Percentiles rank a stretch among this genome's conserved stretches.
Evolutionary conservation across 805 yeast species (phyloP).

Genomic region (Candida succiphila): DNA sequence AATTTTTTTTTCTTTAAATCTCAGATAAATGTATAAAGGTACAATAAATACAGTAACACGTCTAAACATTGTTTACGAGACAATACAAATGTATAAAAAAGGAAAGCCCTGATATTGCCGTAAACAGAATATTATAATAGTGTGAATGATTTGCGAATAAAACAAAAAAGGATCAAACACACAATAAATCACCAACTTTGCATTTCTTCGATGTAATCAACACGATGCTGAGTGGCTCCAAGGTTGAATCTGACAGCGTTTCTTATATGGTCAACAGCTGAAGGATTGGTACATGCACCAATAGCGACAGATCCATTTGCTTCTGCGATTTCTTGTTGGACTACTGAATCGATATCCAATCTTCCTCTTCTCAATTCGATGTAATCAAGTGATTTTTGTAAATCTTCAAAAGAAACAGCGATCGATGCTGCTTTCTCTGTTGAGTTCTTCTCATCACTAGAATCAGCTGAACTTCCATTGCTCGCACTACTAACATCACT

Average conservation of each 20-base stretch:
- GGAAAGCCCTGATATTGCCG: too few relatives aligned
- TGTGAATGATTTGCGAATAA: too few relatives aligned
- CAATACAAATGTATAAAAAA: too few relatives aligned
- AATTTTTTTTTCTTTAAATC: too few relatives aligned
- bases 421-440: too few relatives aligned
- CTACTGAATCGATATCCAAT: slow-evolving; percentile 26
- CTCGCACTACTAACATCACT: too few relatives aligned
- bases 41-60: too few relatives aligned
- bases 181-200: slow-evolving; percentile 21
- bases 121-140: too few relatives aligned
- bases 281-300: slow-evolving; percentile 39
- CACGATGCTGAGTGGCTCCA: slow-evolving; percentile 2
- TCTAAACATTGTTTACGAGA: too few relatives aligned
- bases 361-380: slow-evolving; percentile 36
- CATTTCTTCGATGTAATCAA: slow-evolving; percentile 25
- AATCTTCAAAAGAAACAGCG: slow-evolving; percentile 6
- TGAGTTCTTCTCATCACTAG: too few relatives aligned
- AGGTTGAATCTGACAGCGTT: slow-evolving; percentile 11
- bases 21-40: too few relatives aligned
- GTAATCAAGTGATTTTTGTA: slow-evolving; percentile 20
- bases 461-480: not conserved
- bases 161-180: too few relatives aligned
- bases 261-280: slow-evolving; percentile 26
- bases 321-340: slow-evolving; percentile 27
- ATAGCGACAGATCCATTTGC: slow-evolving; percentile 31